A percentile compares a stretch with the other conserved stretches of the same genome.
Evolutionary conservation across 108 stramenopile genomes (phyloP).

Genomic region (Parietichytrium sp.): DNA sequence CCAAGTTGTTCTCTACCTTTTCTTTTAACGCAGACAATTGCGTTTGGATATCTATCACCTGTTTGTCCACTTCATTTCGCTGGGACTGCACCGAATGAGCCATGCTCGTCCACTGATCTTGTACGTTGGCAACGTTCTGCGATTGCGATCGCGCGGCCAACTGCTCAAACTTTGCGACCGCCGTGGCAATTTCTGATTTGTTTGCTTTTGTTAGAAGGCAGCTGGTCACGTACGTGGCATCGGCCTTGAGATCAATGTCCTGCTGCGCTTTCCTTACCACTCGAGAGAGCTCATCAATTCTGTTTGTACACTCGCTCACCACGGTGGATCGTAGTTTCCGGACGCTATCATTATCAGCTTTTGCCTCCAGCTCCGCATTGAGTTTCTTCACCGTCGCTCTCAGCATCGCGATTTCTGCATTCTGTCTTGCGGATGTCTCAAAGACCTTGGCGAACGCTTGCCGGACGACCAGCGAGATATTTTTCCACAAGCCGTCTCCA

Average conservation of each 20-base stretch:
- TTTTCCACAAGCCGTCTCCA: not conserved
- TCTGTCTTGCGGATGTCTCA: not conserved
- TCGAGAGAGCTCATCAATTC: not conserved
- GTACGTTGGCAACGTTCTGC: no score
- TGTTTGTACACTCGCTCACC: no score
- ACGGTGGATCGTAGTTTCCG: not conserved
- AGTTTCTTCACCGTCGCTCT: not conserved
- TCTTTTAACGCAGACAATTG: no score
- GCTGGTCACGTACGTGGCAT: constrained; percentile 1
- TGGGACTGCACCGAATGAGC: no score
- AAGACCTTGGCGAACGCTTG: not conserved
- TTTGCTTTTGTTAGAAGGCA: constrained; percentile 35
- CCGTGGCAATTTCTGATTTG: not conserved
- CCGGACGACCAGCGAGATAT: not conserved
- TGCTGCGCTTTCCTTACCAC: not conserved
- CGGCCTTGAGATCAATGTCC: constrained; percentile 19
- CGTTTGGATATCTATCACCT: no score
- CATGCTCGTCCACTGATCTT: no score
- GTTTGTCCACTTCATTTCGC: no score
- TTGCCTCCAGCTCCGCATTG: not conserved
- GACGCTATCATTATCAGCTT: not conserved
- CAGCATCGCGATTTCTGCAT: not conserved
- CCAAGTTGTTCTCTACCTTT: no score
- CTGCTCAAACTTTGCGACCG: not conserved
- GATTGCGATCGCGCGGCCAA: not conserved